phyloP scores from a whole-genome alignment of 2,329 filamentous ascomycete species.

The Fusarium redolens region DNA sequence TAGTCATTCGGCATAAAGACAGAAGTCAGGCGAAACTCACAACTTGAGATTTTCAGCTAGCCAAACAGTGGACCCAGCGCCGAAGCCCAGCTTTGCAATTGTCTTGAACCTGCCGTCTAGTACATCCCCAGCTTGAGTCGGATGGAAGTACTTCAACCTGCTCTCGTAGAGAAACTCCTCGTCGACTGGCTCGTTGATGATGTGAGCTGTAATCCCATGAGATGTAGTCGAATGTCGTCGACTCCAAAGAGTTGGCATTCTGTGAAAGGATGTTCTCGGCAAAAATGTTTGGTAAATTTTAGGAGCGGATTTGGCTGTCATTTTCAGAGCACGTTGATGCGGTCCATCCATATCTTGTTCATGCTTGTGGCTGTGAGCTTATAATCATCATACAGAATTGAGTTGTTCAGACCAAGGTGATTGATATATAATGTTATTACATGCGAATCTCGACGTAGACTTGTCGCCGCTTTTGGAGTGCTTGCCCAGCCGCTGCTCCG shows the following conservation, averaged over 20 bases:
- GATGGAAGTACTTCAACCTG: conserved; percentile 27
- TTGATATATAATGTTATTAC: too few species aligned
- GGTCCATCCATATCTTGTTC: too few species aligned
- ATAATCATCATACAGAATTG: too few species aligned
- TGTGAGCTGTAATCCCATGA: too few species aligned
- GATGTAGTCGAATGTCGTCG: background rate
- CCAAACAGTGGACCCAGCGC: conserved; percentile 53
- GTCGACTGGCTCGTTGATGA: conserved; percentile 21
- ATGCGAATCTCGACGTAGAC: too few species aligned
- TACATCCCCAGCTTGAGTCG: conserved; percentile 39
- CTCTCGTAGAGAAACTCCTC: conserved; percentile 30
- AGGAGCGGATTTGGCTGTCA: background rate
- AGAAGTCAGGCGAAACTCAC: background rate
- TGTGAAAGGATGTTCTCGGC: fast-evolving
- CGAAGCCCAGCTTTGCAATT: conserved; percentile 51
- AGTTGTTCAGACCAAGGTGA: too few species aligned
- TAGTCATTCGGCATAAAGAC: too few species aligned
- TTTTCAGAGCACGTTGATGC: background rate
- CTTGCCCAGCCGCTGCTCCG: background rate
- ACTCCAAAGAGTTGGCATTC: background rate
- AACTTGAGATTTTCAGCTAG: conserved; percentile 45
- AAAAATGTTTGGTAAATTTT: background rate
- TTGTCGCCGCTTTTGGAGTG: too few species aligned
- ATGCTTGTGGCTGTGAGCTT: too few species aligned
- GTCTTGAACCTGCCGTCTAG: conserved; percentile 51